phyloP scores from a whole-genome alignment of 768 basidiomycete genomes.

The Rhodocollybia butyracea region DNA sequence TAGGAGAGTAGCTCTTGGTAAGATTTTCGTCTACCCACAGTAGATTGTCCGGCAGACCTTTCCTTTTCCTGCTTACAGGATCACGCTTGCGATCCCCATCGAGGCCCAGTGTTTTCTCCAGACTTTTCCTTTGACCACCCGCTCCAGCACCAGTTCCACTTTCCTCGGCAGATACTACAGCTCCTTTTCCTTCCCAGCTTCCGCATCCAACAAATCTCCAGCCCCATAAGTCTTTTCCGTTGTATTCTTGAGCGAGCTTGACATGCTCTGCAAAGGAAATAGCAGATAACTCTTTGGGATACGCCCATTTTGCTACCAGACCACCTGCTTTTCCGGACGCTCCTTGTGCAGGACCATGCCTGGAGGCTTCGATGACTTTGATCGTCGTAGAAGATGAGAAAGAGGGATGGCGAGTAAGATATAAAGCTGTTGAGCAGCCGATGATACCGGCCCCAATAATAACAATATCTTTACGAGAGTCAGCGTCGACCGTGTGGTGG shows the following conservation, averaged over 20 bases:
- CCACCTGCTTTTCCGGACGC: conserved; percentile 86
- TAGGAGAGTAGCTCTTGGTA: conserved; percentile 57
- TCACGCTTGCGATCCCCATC: conserved; percentile 18
- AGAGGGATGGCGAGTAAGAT: conserved; percentile 57
- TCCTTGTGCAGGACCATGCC: conserved; percentile 65
- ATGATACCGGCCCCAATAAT: conserved; percentile 88
- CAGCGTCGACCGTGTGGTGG: neutral
- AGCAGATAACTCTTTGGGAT: conserved; percentile 63
- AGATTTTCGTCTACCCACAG: conserved; percentile 54
- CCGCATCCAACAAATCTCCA: conserved; percentile 76
- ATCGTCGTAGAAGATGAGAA: conserved; percentile 41
- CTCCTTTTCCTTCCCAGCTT: conserved; percentile 67
- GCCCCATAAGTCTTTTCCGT: conserved; percentile 75
- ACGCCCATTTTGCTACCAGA: conserved; percentile 84
- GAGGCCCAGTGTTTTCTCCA: conserved; percentile 55
- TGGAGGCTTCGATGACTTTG: conserved; percentile 72
- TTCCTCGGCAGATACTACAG: conserved; percentile 20
- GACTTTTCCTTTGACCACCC: conserved; percentile 38
- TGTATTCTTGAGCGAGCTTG: conserved; percentile 64
- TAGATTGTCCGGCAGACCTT: conserved; percentile 48
- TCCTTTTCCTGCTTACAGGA: conserved; percentile 20
- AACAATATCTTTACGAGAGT: conserved; percentile 43
- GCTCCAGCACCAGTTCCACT: conserved; percentile 22
- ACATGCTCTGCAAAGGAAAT: conserved; percentile 77
- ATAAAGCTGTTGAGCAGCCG: conserved; percentile 82